Conservation (phyloP, 1,284 basidiomycete genomes). For the Limonomyces culmigenus region DNA sequence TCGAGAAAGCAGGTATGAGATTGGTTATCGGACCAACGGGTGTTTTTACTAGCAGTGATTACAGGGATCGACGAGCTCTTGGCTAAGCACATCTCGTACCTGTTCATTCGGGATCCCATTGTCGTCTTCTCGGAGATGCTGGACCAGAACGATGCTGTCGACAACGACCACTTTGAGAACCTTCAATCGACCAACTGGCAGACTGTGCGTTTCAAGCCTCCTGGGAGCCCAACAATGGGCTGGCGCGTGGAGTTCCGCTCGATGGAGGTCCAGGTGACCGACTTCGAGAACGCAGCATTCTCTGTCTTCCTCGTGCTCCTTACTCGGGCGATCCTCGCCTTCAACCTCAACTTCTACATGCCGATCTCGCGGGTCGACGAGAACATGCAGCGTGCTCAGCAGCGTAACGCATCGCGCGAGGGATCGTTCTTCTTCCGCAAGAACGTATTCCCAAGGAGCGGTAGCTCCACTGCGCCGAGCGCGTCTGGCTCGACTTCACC, state of each 20-base stretch:
- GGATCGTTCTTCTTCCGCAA: conserved; percentile 87
- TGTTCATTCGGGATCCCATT: conserved; percentile 96
- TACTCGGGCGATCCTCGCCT: conserved; percentile 82
- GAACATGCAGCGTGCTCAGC: conserved; percentile 89
- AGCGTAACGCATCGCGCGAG: conserved; percentile 57
- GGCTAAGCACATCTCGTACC: conserved; percentile 84
- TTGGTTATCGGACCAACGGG: background rate
- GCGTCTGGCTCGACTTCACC: too few relatives aligned
- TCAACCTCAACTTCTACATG: conserved; percentile 90
- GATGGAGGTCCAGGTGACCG: conserved; percentile 98
- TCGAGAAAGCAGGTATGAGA: conserved; percentile 53
- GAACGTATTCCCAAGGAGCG: conserved; percentile 51
- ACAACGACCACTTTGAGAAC: conserved; percentile 97
- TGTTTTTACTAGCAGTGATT: conserved; percentile 2
- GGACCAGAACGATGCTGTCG: conserved; percentile 76
- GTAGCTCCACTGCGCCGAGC: conserved; percentile 20
- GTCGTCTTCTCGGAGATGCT: conserved; percentile 93
- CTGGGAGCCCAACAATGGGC: conserved; percentile 80
- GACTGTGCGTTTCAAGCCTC: conserved; percentile 96
- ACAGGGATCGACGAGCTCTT: conserved; percentile 78
- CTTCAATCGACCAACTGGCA: conserved; percentile 99
- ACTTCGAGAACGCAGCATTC: conserved; percentile 98
- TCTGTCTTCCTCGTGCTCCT: conserved; percentile 89
- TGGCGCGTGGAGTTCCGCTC: conserved; percentile 98
- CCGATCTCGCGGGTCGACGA: conserved; percentile 89